A percentile compares a stretch with the other conserved stretches of the same genome.
phyloP scores from a whole-genome alignment of 1,284 basidiomycete species.

The Peniophora sp. region DNA sequence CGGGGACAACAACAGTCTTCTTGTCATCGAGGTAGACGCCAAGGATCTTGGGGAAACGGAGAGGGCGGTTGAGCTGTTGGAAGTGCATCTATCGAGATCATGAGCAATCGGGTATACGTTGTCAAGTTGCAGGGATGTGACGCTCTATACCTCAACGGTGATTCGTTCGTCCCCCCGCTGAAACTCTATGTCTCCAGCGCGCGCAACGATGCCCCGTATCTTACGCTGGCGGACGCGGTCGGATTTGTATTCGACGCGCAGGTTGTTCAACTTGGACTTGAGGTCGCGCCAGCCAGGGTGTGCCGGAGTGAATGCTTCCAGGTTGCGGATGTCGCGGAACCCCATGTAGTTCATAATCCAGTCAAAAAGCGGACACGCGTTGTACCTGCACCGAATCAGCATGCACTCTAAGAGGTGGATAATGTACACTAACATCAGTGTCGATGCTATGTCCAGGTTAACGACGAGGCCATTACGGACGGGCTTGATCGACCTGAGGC shows the following conservation, averaged over 20 bases:
- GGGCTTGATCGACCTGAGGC: constrained; percentile 6
- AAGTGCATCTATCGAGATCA: not conserved
- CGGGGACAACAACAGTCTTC: not conserved
- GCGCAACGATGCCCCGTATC: not conserved
- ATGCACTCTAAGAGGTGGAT: not conserved
- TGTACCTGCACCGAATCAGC: not conserved
- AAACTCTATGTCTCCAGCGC: not conserved
- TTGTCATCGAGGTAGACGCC: constrained; percentile 1
- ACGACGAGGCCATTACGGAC: constrained; percentile 13
- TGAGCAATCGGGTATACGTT: not conserved
- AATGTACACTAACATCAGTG: constrained; percentile 11
- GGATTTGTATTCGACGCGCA: not conserved
- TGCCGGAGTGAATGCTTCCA: not conserved
- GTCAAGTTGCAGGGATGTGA: not conserved
- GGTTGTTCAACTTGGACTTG: not conserved
- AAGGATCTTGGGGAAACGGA: not conserved
- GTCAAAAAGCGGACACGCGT: not conserved
- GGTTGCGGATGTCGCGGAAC: not conserved
- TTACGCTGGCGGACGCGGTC: not conserved
- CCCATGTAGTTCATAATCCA: not conserved
- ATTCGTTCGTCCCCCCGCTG: not conserved
- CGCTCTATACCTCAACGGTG: not conserved
- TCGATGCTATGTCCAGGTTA: constrained; percentile 17
- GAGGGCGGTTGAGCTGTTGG: not conserved
- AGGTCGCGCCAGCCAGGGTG: not conserved